Base-by-base conservation (phyloP, 208 protist species). In the Leptomonas pyrrhocoris region DNA sequence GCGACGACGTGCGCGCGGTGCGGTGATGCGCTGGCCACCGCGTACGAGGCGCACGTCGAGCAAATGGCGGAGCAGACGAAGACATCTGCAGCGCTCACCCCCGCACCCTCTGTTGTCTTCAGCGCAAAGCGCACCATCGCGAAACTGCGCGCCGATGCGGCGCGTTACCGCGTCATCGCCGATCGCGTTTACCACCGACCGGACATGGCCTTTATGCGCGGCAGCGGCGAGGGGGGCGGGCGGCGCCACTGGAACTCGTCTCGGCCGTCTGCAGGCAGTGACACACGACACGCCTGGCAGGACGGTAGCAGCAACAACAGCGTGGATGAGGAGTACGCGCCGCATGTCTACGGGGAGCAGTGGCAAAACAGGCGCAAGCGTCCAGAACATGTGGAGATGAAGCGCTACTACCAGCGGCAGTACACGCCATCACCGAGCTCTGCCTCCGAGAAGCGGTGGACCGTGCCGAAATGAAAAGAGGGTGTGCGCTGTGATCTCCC, bases 181-280 rank as follows among this genome's bases (percentile, higher is more conserved):
- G 38, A 77, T 30, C 81, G 89, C 31, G 57, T 94, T 21, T 81
- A 81, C 36, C 82, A 86, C 40, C 78, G 84, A 13, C 89, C 89
- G 0, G 89, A 92, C 58, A 86, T 89, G 68, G 83, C 82, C 13
- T 94, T 91, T 50, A 89, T 92, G 84, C 80, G 81, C 1, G 80
- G 79, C 6, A 49, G 34, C 46, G 56, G 51, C 28, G 57, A 59
- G 38, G 43, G 21, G 16, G 48, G 30, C 61, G 74, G 64, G 2
- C 27, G 48, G 21, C 56, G 56, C n/a, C 18, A 34, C n/a, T 70
- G 71, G 60, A 59, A 48, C 42, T 62, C 50, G 1, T 77, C 55
- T 11, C 31, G 67, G 23, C 40, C 69, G 61, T 51, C n/a, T 5
- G 28, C 56, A 2, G 60, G 64, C 36, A 28, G 48, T 31, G 78